Evolutionary conservation across 73 alveolate genomes (phyloP).

Genomic region (Uronychia setigera): DNA sequence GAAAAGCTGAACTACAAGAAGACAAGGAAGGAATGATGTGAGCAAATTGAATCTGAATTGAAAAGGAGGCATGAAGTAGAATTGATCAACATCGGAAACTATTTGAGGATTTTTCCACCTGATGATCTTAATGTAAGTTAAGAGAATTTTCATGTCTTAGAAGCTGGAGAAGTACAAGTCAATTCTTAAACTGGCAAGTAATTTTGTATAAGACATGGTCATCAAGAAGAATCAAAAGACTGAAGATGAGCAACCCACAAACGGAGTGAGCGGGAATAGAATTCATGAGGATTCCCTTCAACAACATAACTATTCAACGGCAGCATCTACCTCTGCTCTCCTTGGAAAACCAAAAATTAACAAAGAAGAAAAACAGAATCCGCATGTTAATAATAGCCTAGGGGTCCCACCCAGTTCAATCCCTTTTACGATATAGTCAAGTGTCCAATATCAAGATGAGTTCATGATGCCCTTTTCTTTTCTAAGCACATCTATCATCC

Average conservation of each 20-base stretch:
- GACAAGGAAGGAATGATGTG: background rate
- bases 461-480: background rate
- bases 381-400: too few species aligned
- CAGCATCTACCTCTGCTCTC: too few species aligned
- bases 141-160: background rate
- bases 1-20: slow-evolving; percentile 47
- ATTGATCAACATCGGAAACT: slow-evolving; percentile 50
- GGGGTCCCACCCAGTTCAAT: too few species aligned
- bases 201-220: background rate
- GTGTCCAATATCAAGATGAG: background rate
- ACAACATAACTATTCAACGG: too few species aligned
- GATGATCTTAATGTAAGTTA: background rate
- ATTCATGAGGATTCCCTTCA: too few species aligned
- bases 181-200: background rate
- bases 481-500: background rate
- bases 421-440: background rate
- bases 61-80: slow-evolving; percentile 32
- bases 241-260: background rate
- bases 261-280: too few species aligned
- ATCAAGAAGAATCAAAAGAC: background rate
- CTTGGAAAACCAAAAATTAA: too few species aligned
- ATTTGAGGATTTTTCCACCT: slow-evolving; percentile 40
- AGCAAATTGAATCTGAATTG: background rate
- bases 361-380: background rate
- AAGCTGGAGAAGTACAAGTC: background rate